Conservation (phyloP, 495 filamentous ascomycete genomes). For the Cetradonia linearis region DNA sequence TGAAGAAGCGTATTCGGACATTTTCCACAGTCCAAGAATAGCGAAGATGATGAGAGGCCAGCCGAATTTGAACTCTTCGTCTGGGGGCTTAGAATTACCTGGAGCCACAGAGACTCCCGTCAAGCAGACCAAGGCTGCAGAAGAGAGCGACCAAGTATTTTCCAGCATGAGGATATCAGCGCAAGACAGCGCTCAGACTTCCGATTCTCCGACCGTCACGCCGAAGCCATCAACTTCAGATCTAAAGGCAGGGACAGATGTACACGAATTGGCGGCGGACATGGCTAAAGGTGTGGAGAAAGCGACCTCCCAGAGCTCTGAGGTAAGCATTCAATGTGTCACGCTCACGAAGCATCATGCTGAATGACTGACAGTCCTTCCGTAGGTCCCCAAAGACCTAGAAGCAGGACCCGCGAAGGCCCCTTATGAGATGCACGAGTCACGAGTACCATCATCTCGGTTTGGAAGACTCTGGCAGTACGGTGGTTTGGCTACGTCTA, state of each 20-base stretch:
- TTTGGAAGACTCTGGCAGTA: constrained; percentile 90
- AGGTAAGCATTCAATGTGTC: constrained; percentile 18
- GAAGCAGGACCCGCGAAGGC: constrained; percentile 14
- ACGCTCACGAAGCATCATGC: constrained; percentile 18
- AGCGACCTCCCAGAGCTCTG: constrained; percentile 6
- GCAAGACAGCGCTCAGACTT: background rate
- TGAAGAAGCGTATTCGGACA: constrained; percentile 48
- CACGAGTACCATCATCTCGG: constrained; percentile 79
- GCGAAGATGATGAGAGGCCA: constrained; percentile 39
- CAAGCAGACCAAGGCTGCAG: constrained; percentile 26
- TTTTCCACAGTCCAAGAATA: constrained; percentile 53
- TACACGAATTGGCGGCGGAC: constrained; percentile 29
- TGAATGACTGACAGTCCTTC: constrained; percentile 36
- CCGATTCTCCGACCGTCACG: background rate
- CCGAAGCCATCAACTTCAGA: background rate
- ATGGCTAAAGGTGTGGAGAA: constrained; percentile 28
- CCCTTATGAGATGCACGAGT: constrained; percentile 71
- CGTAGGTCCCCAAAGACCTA: constrained; percentile 28
- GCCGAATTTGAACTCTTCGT: constrained; percentile 1
- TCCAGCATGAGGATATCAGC: constrained; percentile 30
- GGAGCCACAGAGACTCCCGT: constrained; percentile 26
- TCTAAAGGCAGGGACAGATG: constrained; percentile 22
- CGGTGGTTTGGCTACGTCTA: constrained; percentile 80
- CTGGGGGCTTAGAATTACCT: constrained; percentile 23
- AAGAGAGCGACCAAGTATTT: constrained; percentile 33